These are phyloP conservation scores for Tulasnella sp. DNA, from an alignment of 768 basidiomycete species.

Conservation along the genomic window DNA sequence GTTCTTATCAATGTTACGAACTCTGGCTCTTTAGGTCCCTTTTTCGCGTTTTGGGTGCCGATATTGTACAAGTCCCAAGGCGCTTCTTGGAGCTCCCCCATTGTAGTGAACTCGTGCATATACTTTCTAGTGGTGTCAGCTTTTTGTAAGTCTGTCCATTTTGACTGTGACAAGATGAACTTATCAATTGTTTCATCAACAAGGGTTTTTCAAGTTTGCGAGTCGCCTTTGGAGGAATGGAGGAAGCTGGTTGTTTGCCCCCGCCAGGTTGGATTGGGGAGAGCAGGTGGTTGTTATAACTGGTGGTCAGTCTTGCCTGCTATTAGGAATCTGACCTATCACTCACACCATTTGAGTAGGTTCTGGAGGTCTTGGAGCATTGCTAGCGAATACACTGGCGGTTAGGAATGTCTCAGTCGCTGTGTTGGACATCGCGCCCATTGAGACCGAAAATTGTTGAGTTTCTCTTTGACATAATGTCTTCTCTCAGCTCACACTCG, in stretches of 20 bases:
- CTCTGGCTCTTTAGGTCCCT: constrained; percentile 45
- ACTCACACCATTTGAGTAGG: constrained; percentile 33
- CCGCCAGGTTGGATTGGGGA: constrained; percentile 61
- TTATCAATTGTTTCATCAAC: neutral
- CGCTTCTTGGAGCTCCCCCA: constrained; percentile 34
- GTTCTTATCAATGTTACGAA: neutral
- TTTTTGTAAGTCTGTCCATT: constrained; percentile 71
- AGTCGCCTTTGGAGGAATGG: constrained; percentile 69
- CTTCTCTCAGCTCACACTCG: neutral
- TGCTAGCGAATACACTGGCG: constrained; percentile 78
- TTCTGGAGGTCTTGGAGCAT: constrained; percentile 76
- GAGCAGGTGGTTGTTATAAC: constrained; percentile 85
- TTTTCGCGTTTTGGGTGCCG: constrained; percentile 71
- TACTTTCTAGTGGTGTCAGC: constrained; percentile 48
- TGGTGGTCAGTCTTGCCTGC: constrained; percentile 45
- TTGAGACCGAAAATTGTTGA: constrained; percentile 58
- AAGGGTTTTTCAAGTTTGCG: constrained; percentile 35
- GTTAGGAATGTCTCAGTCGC: constrained; percentile 70
- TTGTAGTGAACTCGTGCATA: constrained; percentile 36
- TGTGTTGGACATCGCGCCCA: constrained; percentile 70
- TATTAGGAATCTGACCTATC: constrained; percentile 1
- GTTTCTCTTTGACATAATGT: neutral
- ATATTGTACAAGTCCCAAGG: constrained; percentile 67
- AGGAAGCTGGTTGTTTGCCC: constrained; percentile 46
- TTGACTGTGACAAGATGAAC: constrained; percentile 6